Evolutionary conservation across 2,329 filamentous ascomycete genomes (phyloP), one percentile per base, ranked within the genome.

Genomic region (Colletotrichum trifolii): DNA sequence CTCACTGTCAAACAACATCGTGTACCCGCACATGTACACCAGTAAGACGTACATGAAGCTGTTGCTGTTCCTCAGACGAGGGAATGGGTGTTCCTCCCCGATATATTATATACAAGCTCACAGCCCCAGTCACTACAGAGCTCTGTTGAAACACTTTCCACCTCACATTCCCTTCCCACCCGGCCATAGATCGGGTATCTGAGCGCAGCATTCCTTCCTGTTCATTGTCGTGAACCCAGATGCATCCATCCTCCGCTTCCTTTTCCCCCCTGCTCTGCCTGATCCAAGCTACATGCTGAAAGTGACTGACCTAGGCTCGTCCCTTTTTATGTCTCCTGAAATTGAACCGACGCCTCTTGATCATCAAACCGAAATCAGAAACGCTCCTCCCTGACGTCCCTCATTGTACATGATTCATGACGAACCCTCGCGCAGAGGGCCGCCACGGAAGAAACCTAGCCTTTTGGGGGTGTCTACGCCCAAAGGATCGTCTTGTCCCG

Each of bases 281-380:
- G 60, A 65, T 65, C 64, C 60, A 65, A 66, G 64, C 48, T 54
- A 64, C 60, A 64, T 65, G 60, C 54, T 66, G 60, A 66, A 65
- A 66, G 60, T 54, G 64, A 66, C 64, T 54, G 60, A 65, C 64
- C 60, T 60, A 46, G 64, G 60, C 54, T 66, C 60, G 54, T 64
- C 60, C 60, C 54, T 64, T 54, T 65, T 64, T 60, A 64, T 60
- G 63, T 66, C 63, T 66, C 58, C 60, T 59, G 60, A 55, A 66
- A 66, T 59, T 54, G 34, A 60, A 54, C 54, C 46, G 59, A 46
- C 64, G 64, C 64, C 64, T 66, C 60, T 65, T 64, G 54, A 66
- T 66, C 64, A 50, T 64, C 60, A 66, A 65, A 54, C 35, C 54
- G 48, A 54, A 66, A 65, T 48, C 54, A 59, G 54, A 66, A 66